Base-by-base conservation (phyloP, 1,139 yeast genomes). In the Kodamaea ohmeri region DNA sequence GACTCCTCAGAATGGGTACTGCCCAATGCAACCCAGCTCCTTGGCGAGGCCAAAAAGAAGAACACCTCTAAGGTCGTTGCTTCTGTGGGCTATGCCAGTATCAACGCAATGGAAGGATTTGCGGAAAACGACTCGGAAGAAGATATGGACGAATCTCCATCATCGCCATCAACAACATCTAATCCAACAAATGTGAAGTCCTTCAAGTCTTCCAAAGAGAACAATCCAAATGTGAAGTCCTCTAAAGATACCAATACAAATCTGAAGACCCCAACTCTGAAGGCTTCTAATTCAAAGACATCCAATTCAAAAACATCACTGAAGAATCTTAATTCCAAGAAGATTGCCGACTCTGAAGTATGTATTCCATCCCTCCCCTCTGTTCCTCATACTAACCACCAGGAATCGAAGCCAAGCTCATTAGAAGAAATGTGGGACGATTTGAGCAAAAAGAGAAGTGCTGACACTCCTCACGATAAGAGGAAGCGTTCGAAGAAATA, bases 1-100 rank as follows among this genome's bases (percentile, higher is more conserved):
- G 89, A 80, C 55, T 47, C 62, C 12, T 80, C 86, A 20, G 83
- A 76, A 60, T 83, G 90, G 90, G 66, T 65, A 13, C 59, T 77
- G 32, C 73, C 77, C 2, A 47, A 60, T 27, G 58, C 67, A 22
- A 44, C 49, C 2, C 35, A 51, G 12, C 50, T 65, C 32, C 40
- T 52, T 27, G 52, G 53, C 20, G 54, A 53, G 26, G 56, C 54
- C 13, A 52, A 49, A 22, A 51, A 50, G 9, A 53, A 51, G 8
- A 40, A 49, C 27, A 53, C 52, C 4, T 53, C 53, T 6, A 40
- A 48, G 27, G 44, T 39, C n/a, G 59, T 73, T 3, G 58, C 56
- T 21, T 53, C 63, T 1, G 67, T 78, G 4, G 84, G 85, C 0
- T 78, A 71, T 49, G 71, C 77, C 3, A 62, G 66, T 32, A 65